These are phyloP conservation scores for Fusarium chaquense DNA, from an alignment of 2,329 filamentous ascomycete species.

Conservation along the genomic window DNA sequence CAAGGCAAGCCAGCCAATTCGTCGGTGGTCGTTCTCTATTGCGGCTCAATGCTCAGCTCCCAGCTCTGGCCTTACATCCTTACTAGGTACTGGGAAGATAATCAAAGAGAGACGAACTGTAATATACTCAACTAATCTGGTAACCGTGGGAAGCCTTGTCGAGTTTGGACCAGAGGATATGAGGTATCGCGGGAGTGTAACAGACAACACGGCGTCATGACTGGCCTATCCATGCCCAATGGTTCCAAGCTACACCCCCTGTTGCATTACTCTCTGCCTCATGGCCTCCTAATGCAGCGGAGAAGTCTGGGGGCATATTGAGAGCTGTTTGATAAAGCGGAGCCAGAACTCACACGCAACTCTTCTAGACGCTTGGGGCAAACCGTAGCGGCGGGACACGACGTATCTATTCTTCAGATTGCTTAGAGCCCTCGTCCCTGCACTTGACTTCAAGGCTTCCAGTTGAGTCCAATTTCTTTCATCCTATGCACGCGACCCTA, in stretches of 20 bases:
- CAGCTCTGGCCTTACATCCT: conserved; percentile 6
- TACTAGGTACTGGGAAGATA: background rate
- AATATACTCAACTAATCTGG: conserved; percentile 9
- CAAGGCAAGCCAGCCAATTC: conserved; percentile 37
- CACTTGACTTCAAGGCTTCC: conserved; percentile 25
- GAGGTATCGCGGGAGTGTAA: conserved; percentile 46
- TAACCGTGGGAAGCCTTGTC: conserved; percentile 20
- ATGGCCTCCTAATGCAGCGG: conserved; percentile 42
- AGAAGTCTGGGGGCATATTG: conserved; percentile 33
- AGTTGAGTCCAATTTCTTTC: conserved; percentile 25
- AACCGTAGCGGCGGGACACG: conserved; percentile 42
- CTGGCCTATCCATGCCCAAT: conserved; percentile 34
- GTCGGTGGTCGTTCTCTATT: conserved; percentile 15
- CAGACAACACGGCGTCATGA: conserved; percentile 37
- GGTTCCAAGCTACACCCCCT: conserved; percentile 39
- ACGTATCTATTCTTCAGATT: conserved; percentile 40
- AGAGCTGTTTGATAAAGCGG: conserved; percentile 45
- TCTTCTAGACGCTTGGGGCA: conserved; percentile 31
- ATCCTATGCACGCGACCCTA: conserved; percentile 14
- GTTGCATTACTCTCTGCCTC: conserved; percentile 35
- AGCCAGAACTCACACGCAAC: conserved; percentile 36
- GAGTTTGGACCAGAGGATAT: conserved; percentile 28
- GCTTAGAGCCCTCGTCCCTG: conserved; percentile 31
- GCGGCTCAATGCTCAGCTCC: conserved; percentile 26
- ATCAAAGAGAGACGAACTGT: conserved; percentile 22